Evolutionary conservation across 768 basidiomycete species (phyloP), one percentile per base, ranked within the genome.

Genomic region (Xerocomus brunneocitrinus): DNA sequence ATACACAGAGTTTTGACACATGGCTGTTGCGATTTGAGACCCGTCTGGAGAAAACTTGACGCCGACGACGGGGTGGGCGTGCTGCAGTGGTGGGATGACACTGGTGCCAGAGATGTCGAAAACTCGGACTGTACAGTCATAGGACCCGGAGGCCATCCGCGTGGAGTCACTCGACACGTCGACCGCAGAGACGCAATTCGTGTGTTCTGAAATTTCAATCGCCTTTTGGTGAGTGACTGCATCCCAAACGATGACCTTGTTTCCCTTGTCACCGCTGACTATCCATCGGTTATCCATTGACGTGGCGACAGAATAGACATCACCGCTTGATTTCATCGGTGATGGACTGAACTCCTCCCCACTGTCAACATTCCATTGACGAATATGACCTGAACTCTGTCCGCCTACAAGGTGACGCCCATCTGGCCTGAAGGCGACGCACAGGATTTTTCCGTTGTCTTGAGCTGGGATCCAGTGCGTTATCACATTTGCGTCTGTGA

Each of bases 281-380:
- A 52, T 45, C 50, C 50, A 52, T 30, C 19, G 16, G 28, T 43
- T 35, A 31, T 52, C 50, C 28, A 22, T 22, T 16, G 50, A 52
- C n/a, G 8, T 41, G 8, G 8, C 35, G 19, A 24, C 16, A 38
- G 34, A 12, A 30, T 30, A 14, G 35, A 45, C 43, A 10, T 16
- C n/a, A 6, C 35, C 28, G 4, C 6, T 24, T 13, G 27, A n/a
- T 22, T 6, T 51, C 50, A 43, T 44, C 5, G 22, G 4, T 19
- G n/a, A 28, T 5, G 25, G 27, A 24, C 0, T 30, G 19, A 52
- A 19, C 19, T 19, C 27, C 10, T 38, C 43, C 10, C 50, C 43
- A 34, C 19, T 22, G 12, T 38, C 16, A n/a, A 45, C 28, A 0
- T 31, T 38, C 50, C 50, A 52, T 30, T 31, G 27, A 7, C 43